Base-by-base conservation (phyloP, 139 green algal genomes). In the Micractinium conductrix region DNA sequence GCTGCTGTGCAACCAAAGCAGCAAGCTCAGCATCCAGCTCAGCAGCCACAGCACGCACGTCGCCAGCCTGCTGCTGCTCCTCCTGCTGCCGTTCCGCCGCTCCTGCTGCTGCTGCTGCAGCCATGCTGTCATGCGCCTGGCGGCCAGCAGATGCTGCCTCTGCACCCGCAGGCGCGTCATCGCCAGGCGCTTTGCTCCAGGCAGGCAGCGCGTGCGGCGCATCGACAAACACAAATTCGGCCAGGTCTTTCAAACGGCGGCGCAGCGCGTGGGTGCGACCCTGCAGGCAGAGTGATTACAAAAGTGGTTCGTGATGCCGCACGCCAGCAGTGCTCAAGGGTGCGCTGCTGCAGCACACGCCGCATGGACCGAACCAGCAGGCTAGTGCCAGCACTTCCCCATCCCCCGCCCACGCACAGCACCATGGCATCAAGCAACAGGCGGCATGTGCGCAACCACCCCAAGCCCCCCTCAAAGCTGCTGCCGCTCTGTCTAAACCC, bases 171-270 rank as follows among this genome's bases (percentile, higher is more conserved):
- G n/a, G 38, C 40, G 78, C 69, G 60, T 43, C 24, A 26, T 35
- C 42, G 8, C 53, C 48, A 78, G 44, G 71, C 58, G 40, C 33
- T 81, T 86, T 89, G 48, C 69, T 50, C 24, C 87, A 93, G n/a
- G 74, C 45, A 0, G 92, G 92, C 70, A 98, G 90, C n/a, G 74
- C 30, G 82, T 98, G 93, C 1, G 96, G 96, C 9, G 88, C 96
- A 79, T 98, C 93, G 19, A 98, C 55, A 76, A 95, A 98, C 2
- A 93, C 84, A 40, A 98, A 91, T 1, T 96, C 93, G 5, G 87
- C 93, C 19, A 95, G 19, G 40, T 87, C 74, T 2, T 81, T 68
- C 17, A 98, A 89, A 65, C 89, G 85, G 85, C 92, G 93, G 10
- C 86, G 79, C 26, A 98, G 81, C 0, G 76, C 90, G 35, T 72